phyloP scores from a whole-genome alignment of 2,329 filamentous ascomycete genomes.

The Hypoxylon sp. region DNA sequence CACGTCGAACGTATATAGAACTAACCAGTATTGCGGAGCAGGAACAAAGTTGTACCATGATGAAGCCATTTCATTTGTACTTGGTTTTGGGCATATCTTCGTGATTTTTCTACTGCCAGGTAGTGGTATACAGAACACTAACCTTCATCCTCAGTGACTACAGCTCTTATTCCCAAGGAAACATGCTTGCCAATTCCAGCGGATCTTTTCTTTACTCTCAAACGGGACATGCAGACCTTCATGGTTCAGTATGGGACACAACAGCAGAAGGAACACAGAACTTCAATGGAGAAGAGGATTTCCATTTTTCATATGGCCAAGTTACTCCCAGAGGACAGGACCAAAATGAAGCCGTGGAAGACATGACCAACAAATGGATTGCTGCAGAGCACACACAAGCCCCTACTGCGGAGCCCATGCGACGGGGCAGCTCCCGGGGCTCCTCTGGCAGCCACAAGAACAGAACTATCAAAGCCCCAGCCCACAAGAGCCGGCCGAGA shows the following conservation, averaged over 20 bases:
- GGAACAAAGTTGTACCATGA: conserved; percentile 66
- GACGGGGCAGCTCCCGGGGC: conserved; percentile 54
- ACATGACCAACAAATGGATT: conserved; percentile 59
- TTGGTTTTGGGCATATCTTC: conserved; percentile 45
- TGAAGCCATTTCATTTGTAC: conserved; percentile 48
- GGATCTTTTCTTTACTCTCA: conserved; percentile 67
- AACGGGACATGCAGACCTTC: conserved; percentile 66
- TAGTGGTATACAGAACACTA: conserved; percentile 65
- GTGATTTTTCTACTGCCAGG: conserved; percentile 39
- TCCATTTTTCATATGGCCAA: conserved; percentile 63
- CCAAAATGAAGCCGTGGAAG: conserved; percentile 57
- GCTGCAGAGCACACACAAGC: conserved; percentile 48
- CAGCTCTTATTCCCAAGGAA: conserved; percentile 61
- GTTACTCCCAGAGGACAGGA: conserved; percentile 62
- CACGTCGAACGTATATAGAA: conserved; percentile 31
- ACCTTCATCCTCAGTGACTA: conserved; percentile 63
- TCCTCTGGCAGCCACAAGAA: conserved; percentile 57
- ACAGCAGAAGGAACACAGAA: conserved; percentile 68
- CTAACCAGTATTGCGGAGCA: conserved; percentile 51
- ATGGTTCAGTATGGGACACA: conserved; percentile 64
- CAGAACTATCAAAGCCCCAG: conserved; percentile 53
- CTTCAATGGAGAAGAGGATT: conserved; percentile 67
- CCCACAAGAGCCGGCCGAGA: conserved; percentile 54
- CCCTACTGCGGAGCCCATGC: conserved; percentile 55
- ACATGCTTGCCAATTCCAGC: conserved; percentile 58